Base-by-base conservation (phyloP, 2,329 filamentous ascomycete genomes). In the Mycosphaerella sp. region DNA sequence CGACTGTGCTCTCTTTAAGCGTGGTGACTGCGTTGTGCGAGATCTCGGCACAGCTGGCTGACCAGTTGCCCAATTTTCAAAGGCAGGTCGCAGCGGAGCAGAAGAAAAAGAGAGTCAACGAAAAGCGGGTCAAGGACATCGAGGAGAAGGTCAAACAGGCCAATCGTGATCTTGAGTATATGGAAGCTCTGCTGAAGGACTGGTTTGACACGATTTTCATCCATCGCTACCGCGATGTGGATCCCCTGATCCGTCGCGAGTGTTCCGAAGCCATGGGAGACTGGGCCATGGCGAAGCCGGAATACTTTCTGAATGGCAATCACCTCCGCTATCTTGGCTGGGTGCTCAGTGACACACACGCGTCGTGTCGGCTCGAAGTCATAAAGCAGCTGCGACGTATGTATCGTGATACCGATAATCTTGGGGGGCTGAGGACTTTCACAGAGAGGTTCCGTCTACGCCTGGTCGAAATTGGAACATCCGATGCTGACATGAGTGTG, bases 251-350 rank as follows among this genome's bases (percentile, higher is more conserved):
- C 59, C 82, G 93, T 47, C 82, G 85, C 0, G 91, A 96, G 64
- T 96, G 91, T 65, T 84, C 95, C 18, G 82, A 86, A 57, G 88
- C 89, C 12, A 76, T 98, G 7, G 89, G 90, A 25, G 79, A 83
- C 36, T 98, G 93, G 93, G 94, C 97, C 60, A 79, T 84, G 66
- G 80, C 80, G 9, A 81, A 95, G 45, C 88, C 90, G 2, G 88
- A 89, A 41, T 79, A 87, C 41, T 98, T 95, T 71, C 88, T 96
- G 68, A 87, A 96, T 59, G 89, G 89, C 1, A 79, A 85, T 60
- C 95, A 95, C 70, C 75, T 98, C 44, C 84, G 93, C 54, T 98
- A 98, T 64, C 76, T 98, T 5, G 93, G 93, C 46, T 98, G 93
- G 93, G 84, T 95, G 64, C 77, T 98, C 27, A 95, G 90, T 4